Base-by-base conservation (phyloP, 2,329 filamentous ascomycete species). In the Blastomyces silverae region DNA sequence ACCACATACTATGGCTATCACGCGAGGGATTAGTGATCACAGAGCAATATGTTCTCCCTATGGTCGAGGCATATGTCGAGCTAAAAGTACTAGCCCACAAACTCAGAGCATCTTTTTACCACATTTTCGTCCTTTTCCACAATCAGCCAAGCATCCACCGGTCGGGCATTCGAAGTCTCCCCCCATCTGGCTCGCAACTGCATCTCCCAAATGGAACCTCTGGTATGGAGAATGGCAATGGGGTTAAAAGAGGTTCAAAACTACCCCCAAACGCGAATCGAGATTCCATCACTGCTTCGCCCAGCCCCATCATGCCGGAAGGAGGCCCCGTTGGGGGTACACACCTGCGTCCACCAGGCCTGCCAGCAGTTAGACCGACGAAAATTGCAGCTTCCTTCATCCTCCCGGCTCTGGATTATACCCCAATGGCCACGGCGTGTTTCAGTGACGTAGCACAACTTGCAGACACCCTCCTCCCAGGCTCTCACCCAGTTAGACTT, bases 121-220 rank as follows among this genome's bases (percentile, higher is more conserved):
- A 99, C 79, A 91, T 99, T 69, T 96, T 96, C 75, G 94, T 96
- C 63, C 84, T 97, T 15, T 97, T 97, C 74, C 91, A 97, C 79
- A 97, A 97, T 77, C 87, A 91, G 63, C 93, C 93, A 0, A 83
- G 89, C 0, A 85, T 96, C 64, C 88, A 87, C 56, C 80, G 83
- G 46, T 82, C 85, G 72, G 83, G 83, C 25, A 79, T 84, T 66
- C 79, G 81, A 56, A 74, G 71, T 66, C 73, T 76, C 13, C 71
- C 72, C 8, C 69, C 67, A 62, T 70, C 70, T 20, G 66, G 66
- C 57, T 68, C 68, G 3, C 66, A 65, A 13, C 20, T 69, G 28
- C 68, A 73, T 63, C 57, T 76, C 66, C 53, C 72, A 64, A 69
- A 75, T 65, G 69, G 72, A 44, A 53, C 68, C 17, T 68, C 74